Evolutionary conservation across 345 rosid genomes (phyloP), one percentile per base, ranked within the genome.

Genomic region (Microthlaspi erraticum): DNA sequence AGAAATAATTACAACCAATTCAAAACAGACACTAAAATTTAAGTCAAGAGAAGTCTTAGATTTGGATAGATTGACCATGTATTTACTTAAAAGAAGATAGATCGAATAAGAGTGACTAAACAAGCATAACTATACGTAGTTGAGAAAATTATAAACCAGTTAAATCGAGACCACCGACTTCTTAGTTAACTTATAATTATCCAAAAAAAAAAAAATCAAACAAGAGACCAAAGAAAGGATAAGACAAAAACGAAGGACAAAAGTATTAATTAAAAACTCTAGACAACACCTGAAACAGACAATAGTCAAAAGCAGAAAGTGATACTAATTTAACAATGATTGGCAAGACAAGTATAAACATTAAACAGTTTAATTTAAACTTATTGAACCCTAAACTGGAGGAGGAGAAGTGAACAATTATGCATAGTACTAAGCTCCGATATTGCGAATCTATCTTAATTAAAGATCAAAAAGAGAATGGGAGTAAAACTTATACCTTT

Each of bases 401-500:
- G 29, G 29, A 26, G 3, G 32, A 32, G n/a, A 29, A 50, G 26
- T 66, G 38, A 52, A 2, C 65, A 45, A n/a, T 17, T 34, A 39
- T 8, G n/a, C 26, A 39, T 53, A 71, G 34, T 51, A 32, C 19
- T 37, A 60, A 37, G 59, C 42, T 46, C 7, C 5, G 34, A 60
- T 8, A 37, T 9, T 17, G 8, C 42, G 7, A 23, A 59, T 26
- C 14, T 34, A 34, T 16, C 43, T 33, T 41, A 34, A 55, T 12
- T 26, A 18, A 26, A 26, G 11, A 41, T 39, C 26, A 14, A 5
- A 53, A 5, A 56, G 6, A 53, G 48, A 9, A 60, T 12, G 16
- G 0, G 19, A 46, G 3, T 9, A 34, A 26, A 17, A 14, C 1
- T 10, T 4, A 26, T 26, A 88, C 96, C 97, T 88, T 83, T 77